Conservation (phyloP, 163 green algal genomes). For the Botryococcus braunii region DNA sequence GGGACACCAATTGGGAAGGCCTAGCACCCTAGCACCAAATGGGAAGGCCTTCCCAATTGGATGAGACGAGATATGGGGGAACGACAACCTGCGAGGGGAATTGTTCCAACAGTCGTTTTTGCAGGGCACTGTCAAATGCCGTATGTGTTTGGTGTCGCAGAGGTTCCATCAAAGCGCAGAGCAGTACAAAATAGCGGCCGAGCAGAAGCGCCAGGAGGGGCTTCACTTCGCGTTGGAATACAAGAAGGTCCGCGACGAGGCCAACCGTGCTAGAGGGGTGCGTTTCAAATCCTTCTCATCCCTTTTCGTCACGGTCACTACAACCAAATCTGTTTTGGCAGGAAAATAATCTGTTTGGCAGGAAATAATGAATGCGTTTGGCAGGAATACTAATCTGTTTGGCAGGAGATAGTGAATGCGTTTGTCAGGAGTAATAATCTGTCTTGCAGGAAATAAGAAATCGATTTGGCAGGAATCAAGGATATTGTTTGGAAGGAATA, state of each 20-base stretch:
- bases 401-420: too few species aligned
- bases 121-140: neutral
- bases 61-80: neutral
- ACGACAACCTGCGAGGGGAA: neutral
- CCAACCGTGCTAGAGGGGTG: neutral
- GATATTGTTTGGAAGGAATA: too few species aligned
- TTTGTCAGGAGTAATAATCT: too few species aligned
- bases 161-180: neutral
- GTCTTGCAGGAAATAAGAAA: too few species aligned
- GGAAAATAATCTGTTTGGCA: too few species aligned
- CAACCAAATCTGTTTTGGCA: too few species aligned
- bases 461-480: too few species aligned
- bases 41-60: neutral
- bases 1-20: neutral
- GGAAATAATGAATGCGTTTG: too few species aligned
- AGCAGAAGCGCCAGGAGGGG: neutral
- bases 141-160: neutral
- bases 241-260: neutral
- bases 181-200: neutral
- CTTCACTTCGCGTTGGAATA: neutral
- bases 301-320: too few species aligned
- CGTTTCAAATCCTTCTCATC: too few species aligned
- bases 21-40: neutral
- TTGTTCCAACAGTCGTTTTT: neutral
- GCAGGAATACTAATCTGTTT: too few species aligned